Evolutionary conservation across 331 rosid genomes (phyloP), one percentile per base, ranked within the genome.

Genomic region (Malus hybrid): DNA sequence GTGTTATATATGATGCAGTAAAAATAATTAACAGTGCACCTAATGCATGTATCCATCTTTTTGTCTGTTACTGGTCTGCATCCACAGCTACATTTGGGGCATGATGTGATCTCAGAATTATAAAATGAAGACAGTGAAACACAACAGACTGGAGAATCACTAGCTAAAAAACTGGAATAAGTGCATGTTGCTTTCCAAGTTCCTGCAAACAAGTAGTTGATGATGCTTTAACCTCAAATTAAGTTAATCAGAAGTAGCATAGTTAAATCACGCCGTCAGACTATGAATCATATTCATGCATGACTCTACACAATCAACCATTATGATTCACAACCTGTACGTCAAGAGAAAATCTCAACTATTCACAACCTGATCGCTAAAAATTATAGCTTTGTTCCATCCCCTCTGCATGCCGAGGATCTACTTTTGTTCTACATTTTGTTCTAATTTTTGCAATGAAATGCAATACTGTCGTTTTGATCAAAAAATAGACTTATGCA

Each of bases 61-160:
- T 67, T 59, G 73, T 80, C 85, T 29, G 84, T 80, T 62, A 62
- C 36, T 69, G 77, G 78, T 65, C 83, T 83, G 87, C 98, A 93
- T 68, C 93, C 96, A 71, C 97, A 91, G 77, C 91, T 88, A 78
- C 97, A 91, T 9, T 62, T 57, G 19, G 83, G 89, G 82, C 97
- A 91, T 24, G 88, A 55, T 59, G 98, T 91, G 90, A 93, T 64
- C 32, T 22, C 27, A 19, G 92, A 91, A 76, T 80, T 86, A 85
- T 93, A 93, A 79, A 93, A 89, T 71, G 98, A 68, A 61, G 98
- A 93, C 64, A 91, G 85, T 20, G 98, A 93, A 76, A 84, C 91
- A 66, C 96, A 90, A 57, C 98, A 91, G 36, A 81, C 71, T 3
- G 92, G 92, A 74, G 85, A 70, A 67, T 83, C 80, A 72, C 80